These are phyloP conservation scores for Apiospora aurea DNA, from an alignment of 2,329 filamentous ascomycete genomes.

Conservation along the genomic window DNA sequence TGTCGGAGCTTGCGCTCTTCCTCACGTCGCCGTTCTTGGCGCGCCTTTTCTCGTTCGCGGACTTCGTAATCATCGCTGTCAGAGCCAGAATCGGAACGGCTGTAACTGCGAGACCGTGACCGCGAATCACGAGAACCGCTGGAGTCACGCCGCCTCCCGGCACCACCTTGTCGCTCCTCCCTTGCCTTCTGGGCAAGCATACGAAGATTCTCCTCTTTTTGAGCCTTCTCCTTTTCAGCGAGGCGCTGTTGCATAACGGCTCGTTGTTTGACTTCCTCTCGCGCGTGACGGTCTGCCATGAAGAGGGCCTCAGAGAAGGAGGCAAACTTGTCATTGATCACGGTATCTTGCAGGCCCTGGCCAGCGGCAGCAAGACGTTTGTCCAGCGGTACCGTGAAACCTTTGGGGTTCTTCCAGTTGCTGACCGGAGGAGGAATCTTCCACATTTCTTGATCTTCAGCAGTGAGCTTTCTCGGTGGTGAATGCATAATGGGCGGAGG, in stretches of 20 bases:
- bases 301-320: constrained; percentile 94
- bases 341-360: constrained; percentile 87
- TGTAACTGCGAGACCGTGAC: constrained; percentile 59
- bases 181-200: constrained; percentile 89
- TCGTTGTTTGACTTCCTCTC: constrained; percentile 93
- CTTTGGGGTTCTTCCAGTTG: constrained; percentile 64
- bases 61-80: constrained; percentile 73
- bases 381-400: constrained; percentile 94
- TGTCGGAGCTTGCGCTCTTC: constrained; percentile 90
- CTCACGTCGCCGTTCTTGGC: constrained; percentile 80
- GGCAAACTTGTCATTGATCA: constrained; percentile 98
- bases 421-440: constrained; percentile 71
- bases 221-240: constrained; percentile 93
- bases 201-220: constrained; percentile 92
- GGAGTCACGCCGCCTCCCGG: constrained; percentile 53
- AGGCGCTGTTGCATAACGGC: constrained; percentile 94
- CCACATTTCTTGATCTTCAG: constrained; percentile 97
- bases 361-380: constrained; percentile 96
- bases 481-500: constrained; percentile 95
- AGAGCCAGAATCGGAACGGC: constrained; percentile 58
- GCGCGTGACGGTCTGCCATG: constrained; percentile 91
- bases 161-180: constrained; percentile 72
- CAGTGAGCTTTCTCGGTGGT: constrained; percentile 91
- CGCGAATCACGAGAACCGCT: constrained; percentile 50
- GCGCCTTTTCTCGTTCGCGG: constrained; percentile 77